Conservation (phyloP, 2,329 filamentous ascomycete species). For the Paracamarosporium sp. region DNA sequence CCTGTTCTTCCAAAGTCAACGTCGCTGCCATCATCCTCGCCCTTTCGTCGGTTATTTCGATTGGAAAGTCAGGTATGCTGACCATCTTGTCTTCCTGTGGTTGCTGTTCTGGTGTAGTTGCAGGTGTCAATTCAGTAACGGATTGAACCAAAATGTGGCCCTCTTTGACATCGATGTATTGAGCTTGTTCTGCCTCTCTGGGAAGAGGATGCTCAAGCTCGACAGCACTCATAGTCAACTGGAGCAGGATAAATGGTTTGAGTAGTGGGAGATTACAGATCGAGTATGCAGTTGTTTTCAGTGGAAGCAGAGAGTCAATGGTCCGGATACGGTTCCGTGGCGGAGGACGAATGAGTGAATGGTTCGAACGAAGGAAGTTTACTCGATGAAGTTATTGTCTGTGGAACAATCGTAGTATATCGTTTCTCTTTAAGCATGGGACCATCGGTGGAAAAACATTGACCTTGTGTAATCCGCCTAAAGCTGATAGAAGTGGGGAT, state of each 20-base stretch:
- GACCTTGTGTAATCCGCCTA: constrained; percentile 32
- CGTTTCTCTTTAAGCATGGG: not conserved
- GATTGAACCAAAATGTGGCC: constrained; percentile 37
- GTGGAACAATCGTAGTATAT: not conserved
- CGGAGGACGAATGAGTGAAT: constrained; percentile 10
- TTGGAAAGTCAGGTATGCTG: constrained; percentile 40
- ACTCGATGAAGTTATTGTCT: not conserved
- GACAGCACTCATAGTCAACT: constrained; percentile 40
- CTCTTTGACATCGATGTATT: constrained; percentile 41
- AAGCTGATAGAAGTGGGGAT: constrained; percentile 29
- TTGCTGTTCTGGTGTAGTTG: constrained; percentile 33
- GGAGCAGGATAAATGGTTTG: constrained; percentile 22
- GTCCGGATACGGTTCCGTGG: not conserved
- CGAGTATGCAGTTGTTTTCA: not conserved
- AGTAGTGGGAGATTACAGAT: not conserved
- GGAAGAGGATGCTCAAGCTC: constrained; percentile 36
- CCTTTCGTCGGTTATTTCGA: constrained; percentile 40
- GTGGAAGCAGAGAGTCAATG: not conserved
- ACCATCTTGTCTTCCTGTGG: constrained; percentile 36
- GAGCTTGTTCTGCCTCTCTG: constrained; percentile 28
- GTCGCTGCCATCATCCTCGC: constrained; percentile 44
- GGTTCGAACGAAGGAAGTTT: constrained; percentile 14
- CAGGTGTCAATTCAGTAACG: constrained; percentile 38
- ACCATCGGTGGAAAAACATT: constrained; percentile 19
- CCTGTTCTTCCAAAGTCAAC: constrained; percentile 48